A percentile compares a stretch with the other conserved stretches of the same genome.
Evolutionary conservation across 2,329 filamentous ascomycete genomes (phyloP).

Genomic region (Escovopsis sp.): DNA sequence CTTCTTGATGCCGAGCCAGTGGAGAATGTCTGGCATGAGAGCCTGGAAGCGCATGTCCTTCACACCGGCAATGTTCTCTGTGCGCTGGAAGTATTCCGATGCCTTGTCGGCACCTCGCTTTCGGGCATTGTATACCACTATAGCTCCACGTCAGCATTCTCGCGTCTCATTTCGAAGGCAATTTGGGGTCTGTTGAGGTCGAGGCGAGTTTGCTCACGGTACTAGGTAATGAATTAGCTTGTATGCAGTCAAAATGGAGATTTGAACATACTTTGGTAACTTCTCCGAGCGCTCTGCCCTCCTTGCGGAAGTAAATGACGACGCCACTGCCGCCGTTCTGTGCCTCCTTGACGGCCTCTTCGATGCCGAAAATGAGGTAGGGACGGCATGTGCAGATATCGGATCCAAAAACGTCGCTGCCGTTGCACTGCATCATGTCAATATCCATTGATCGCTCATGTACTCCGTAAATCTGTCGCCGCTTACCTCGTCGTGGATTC

Average conservation of each 20-base stretch:
- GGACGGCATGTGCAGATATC: slow-evolving; percentile 96
- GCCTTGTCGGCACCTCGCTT: slow-evolving; percentile 68
- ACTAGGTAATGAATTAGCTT: slow-evolving; percentile 23
- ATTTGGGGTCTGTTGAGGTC: too few relatives aligned
- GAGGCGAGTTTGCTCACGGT: slow-evolving; percentile 22
- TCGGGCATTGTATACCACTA: slow-evolving; percentile 59
- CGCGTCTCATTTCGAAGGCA: neutral
- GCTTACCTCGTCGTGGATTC: slow-evolving; percentile 54
- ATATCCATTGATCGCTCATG: neutral
- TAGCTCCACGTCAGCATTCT: slow-evolving; percentile 1
- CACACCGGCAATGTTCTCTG: slow-evolving; percentile 95
- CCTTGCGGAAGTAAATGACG: slow-evolving; percentile 97
- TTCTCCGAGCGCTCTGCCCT: slow-evolving; percentile 85
- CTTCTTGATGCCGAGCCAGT: slow-evolving; percentile 97
- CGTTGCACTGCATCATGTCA: slow-evolving; percentile 52
- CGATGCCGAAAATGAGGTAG: slow-evolving; percentile 91
- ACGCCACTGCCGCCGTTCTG: slow-evolving; percentile 87
- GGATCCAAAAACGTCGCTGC: slow-evolving; percentile 91
- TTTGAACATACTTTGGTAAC: slow-evolving; percentile 68
- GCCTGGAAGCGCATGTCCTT: slow-evolving; percentile 97
- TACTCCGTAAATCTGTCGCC: neutral
- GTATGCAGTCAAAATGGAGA: neutral
- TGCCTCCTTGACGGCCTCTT: slow-evolving; percentile 93
- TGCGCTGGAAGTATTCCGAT: slow-evolving; percentile 89
- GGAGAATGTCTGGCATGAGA: slow-evolving; percentile 91